These are phyloP conservation scores for Dichotomocladium elegans DNA, from an alignment of 371 early-diverging fungal genomes.

Conservation along the genomic window DNA sequence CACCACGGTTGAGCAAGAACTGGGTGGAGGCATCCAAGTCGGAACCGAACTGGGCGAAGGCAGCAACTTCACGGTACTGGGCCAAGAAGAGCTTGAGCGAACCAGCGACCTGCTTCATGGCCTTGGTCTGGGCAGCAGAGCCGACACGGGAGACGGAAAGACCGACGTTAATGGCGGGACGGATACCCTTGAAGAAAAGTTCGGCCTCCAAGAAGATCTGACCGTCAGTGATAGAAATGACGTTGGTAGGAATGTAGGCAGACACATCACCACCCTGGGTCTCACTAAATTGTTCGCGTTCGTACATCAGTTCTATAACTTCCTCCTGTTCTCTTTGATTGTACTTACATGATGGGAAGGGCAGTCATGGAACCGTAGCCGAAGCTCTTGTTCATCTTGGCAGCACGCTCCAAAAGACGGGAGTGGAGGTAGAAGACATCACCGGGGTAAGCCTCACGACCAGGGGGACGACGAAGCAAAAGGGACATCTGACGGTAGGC, in stretches of 20 bases:
- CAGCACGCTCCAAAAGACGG: constrained; percentile 94
- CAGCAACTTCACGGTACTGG: constrained; percentile 98
- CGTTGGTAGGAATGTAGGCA: constrained; percentile 98
- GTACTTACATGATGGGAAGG: constrained; percentile 93
- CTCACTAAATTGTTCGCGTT: constrained; percentile 44
- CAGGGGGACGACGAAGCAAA: constrained; percentile 95
- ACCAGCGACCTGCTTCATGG: constrained; percentile 98
- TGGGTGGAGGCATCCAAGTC: constrained; percentile 97
- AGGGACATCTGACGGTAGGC: constrained; percentile 98
- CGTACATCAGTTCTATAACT: not conserved
- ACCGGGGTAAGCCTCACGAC: constrained; percentile 98
- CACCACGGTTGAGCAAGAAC: constrained; percentile 96
- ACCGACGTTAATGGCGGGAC: constrained; percentile 98
- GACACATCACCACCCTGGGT: constrained; percentile 98
- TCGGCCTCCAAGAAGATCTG: constrained; percentile 92
- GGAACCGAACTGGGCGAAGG: constrained; percentile 97
- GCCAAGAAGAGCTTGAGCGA: constrained; percentile 97
- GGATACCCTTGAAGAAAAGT: constrained; percentile 97
- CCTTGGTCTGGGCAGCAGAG: constrained; percentile 62
- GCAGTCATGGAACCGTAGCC: constrained; percentile 93
- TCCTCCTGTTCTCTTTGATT: constrained; percentile 40
- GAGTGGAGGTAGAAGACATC: constrained; percentile 98
- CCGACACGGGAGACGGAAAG: constrained; percentile 80
- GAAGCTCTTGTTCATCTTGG: constrained; percentile 92
- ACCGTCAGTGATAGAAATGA: constrained; percentile 97